A percentile compares a stretch with the other conserved stretches of the same genome.
phyloP scores from a whole-genome alignment of 1,284 basidiomycete genomes.

The Coniferiporia weirii region DNA sequence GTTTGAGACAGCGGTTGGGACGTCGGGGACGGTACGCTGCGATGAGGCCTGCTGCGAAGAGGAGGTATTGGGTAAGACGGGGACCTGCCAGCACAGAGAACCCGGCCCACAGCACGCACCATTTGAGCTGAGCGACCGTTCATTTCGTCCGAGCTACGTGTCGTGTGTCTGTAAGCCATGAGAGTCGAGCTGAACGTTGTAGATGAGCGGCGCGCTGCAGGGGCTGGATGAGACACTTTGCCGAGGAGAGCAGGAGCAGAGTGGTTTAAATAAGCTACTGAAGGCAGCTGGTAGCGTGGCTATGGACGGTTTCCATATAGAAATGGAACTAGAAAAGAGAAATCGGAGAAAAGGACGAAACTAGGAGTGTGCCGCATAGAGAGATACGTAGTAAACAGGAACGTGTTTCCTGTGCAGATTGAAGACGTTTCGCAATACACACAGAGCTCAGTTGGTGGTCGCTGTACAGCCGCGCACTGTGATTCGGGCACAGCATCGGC shows the following conservation, averaged over 20 bases:
- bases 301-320: conserved; percentile 3
- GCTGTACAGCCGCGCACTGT: not conserved
- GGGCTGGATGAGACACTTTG: not conserved
- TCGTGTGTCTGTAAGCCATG: conserved; percentile 1
- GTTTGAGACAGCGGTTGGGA: conserved; percentile 69
- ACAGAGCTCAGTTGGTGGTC: not conserved
- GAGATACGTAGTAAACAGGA: not conserved
- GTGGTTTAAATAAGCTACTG: not conserved
- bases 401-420: conserved; percentile 7
- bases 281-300: not conserved
- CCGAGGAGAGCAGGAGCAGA: not conserved
- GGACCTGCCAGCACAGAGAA: not conserved
- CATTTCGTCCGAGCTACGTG: not conserved
- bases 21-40: conserved; percentile 34
- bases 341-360: not conserved
- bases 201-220: not conserved
- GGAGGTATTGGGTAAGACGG: not conserved
- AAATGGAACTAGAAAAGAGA: conserved; percentile 2
- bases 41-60: not conserved
- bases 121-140: not conserved
- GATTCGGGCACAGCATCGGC: conserved; percentile 1
- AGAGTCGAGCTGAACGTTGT: not conserved
- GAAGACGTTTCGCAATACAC: not conserved
- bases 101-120: not conserved
- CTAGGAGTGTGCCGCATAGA: not conserved